Evolutionary conservation across 805 yeast species (phyloP), one percentile per base, ranked within the genome.

Genomic region (Lachancea kluyveri): DNA sequence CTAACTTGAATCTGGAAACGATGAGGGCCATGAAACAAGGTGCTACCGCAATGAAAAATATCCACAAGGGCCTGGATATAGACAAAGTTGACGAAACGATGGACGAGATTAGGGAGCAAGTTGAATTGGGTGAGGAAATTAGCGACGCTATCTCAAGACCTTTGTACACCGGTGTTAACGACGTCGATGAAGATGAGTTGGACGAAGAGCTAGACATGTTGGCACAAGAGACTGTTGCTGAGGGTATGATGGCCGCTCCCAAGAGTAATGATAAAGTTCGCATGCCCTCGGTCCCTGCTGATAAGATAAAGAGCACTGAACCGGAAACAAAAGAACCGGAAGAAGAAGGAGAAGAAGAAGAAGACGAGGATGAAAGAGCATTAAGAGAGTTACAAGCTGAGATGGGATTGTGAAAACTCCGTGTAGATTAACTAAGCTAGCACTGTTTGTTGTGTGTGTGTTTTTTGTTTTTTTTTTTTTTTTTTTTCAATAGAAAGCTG

Each of bases 1-100:
- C 98, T 31, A 90, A 90, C 65, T 74, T 92, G 77, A 92, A 92
- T 68, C 68, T 85, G 61, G 98, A 92, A 64, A 92, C 98, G 19
- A 84, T 92, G 95, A 86, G 86, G 71, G 95, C 95, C 32, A 92
- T 92, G 97, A 82, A 90, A 61, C 94, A 86, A 59, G 97, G 97
- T 39, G 95, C 98, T 4, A 72, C 73, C 54, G 97, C 97, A 24
- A 86, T 92, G 95, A 87, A 88, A 57, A 82, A 81, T 52, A 90
- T 92, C 52, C 97, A 92, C 59, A 88, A 87, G 43, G 95, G 87
- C 52, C 77, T 92, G 67, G 80, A 92, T 56, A 86, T 92, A 39
- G 98, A 92, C 60, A 88, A 87, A 66, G 96, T 92, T 25, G 98
- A 92, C 57, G 82, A 79, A 48, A 90, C 96, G 6, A 90, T 92